Evolutionary conservation across 176 grass and related monocot genomes (phyloP), one percentile per base, ranked within the genome.

Genomic region (Juncus effusus): DNA sequence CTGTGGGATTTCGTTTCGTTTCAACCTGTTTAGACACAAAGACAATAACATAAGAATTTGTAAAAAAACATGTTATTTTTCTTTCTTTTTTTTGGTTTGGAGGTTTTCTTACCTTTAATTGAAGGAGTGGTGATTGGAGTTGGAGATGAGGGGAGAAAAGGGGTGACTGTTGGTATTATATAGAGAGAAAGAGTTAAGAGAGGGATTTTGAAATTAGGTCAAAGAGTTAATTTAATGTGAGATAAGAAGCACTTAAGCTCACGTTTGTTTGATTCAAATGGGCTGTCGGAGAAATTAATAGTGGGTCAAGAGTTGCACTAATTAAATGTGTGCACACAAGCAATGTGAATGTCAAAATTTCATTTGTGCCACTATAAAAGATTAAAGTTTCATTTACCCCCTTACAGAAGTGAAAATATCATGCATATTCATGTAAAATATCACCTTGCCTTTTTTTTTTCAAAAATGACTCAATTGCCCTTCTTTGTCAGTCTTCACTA

Each of bases 181-280:
- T 72, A 72, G 69, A 56, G 69, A 59, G 19, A 28, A 28, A 28
- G 19, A 28, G 19, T 28, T 28, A 72, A 58, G 69, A 72, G 54
- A 72, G 58, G 69, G 54, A 42, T 47, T 47, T 9, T 6, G 9
- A 47, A 47, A 47, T 60, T 59, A 60, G 69, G 69, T 59, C 40
- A 58, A 57, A 51, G 69, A 41, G 38, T 72, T 72, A 58, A 42
- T 72, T 60, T 72, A 72, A 72, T 72, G 19, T 53, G 58, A 60
- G 53, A 42, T 57, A 60, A 56, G 7, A 72, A 45, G 69, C 69
- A 72, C 69, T 65, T 58, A 47, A 39, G 61, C 74, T 44, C 61
- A 64, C 61, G 50, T 65, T 63, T 64, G 4, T 59, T 45, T 55
- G 14, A 15, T 69, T 72, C 68, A 72, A 38, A 72, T 72, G 68